Base-by-base conservation (phyloP, 2,329 filamentous ascomycete genomes). In the Myriosclerotinia duriaeana region DNA sequence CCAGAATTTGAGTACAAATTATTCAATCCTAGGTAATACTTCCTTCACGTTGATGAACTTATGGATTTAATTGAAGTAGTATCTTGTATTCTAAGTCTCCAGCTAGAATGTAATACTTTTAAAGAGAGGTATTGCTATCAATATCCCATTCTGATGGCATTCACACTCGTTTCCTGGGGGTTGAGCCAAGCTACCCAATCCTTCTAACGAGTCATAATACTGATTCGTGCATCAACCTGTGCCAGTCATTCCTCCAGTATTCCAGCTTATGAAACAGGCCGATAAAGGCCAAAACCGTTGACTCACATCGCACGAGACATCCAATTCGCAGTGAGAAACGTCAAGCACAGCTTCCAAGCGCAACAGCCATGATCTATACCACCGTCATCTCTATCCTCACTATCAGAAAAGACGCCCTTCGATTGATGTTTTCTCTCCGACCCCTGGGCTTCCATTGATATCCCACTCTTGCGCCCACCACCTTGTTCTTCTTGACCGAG, bases 221-320 rank as follows among this genome's bases (percentile, higher is more conserved):
- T 14, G 7, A 50, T 8, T 8, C 8, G 15, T 6, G 15, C 8
- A 38, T 2, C 2, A 26, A 20, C 2, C 34, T 22, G 40, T 50
- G 6, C 22, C 20, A 7, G 17, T 15, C n/a, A 12, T 50, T 26
- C 5, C 30, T 20, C 3, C n/a, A 11, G 36, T 1, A 36, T 8
- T 15, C 8, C 5, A 50, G 9, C 44, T 38, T 2, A 14, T 50
- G 0, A 48, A 50, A 17, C 34, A 38, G 6, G n/a, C 46, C 8
- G 4, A n/a, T 22, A 26, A 22, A 5, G 38, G 38, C 26, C 14
- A 34, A 26, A 40, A 26, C 1, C 1, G 20, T 26, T 26, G 5
- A 14, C n/a, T 61, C 58, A 61, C 58, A 61, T 61, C 3, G 58
- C 44, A 50, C 58, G 58, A 50, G 44, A 50, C 58, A 61, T 50